Evolutionary conservation across 2,329 filamentous ascomycete genomes (phyloP).

Genomic region (Aspergillus texensis): DNA sequence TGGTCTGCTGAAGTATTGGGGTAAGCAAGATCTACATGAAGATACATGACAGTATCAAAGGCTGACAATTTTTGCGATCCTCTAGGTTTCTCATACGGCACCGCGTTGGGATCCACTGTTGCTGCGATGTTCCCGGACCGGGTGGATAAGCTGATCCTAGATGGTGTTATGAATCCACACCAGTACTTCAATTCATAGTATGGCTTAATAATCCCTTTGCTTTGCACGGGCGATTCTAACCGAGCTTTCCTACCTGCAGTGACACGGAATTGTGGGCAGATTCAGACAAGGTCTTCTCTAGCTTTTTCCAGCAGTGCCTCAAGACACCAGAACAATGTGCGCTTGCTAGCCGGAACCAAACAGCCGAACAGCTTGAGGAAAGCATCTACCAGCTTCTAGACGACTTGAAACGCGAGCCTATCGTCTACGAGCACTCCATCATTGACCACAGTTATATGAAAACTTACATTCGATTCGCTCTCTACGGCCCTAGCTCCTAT

Average conservation of each 20-base stretch:
- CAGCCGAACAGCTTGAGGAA: not conserved
- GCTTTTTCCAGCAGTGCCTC: not conserved
- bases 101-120: conserved; percentile 29
- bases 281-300: not conserved
- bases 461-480: not conserved
- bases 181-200: conserved; percentile 15
- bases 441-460: conserved; percentile 4
- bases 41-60: not conserved
- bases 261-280: not conserved
- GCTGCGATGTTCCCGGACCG: conserved; percentile 46
- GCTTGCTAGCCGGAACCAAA: not conserved
- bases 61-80: not conserved
- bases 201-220: too few species aligned
- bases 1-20: conserved; percentile 37
- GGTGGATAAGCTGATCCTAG: conserved; percentile 42
- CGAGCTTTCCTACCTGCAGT: not conserved
- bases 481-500: not conserved
- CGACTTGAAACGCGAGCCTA: not conserved
- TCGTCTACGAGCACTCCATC: not conserved
- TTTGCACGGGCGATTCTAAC: not conserved
- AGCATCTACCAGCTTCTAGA: not conserved
- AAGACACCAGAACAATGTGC: not conserved
- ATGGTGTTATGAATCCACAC: conserved; percentile 35
- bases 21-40: not conserved
- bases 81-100: conserved; percentile 26